These are phyloP conservation scores for Cryphonectria carpinicola DNA, from an alignment of 2,329 filamentous ascomycete genomes.

Conservation along the genomic window DNA sequence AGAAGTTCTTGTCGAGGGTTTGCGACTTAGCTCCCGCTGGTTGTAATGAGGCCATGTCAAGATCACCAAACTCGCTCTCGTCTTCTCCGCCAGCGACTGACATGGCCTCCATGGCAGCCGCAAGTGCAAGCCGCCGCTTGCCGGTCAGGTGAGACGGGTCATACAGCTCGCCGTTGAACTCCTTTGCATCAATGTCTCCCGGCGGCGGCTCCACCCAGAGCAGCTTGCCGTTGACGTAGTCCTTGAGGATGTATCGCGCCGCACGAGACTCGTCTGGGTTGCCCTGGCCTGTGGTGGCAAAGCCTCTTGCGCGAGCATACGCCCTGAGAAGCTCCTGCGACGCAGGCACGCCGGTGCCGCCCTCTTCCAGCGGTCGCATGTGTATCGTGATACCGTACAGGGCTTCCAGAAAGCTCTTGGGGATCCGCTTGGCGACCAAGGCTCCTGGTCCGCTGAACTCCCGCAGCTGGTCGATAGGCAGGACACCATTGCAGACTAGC, in stretches of 20 bases:
- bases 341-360: conserved; percentile 84
- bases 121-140: conserved; percentile 72
- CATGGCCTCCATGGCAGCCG: conserved; percentile 52
- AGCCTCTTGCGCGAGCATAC: conserved; percentile 88
- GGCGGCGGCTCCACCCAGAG: conserved; percentile 91
- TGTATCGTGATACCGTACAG: conserved; percentile 91
- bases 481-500: conserved; percentile 89
- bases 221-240: conserved; percentile 96
- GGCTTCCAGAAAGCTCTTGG: conserved; percentile 85
- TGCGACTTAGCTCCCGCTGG: conserved; percentile 72
- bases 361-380: conserved; percentile 82
- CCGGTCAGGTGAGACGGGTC: conserved; percentile 79
- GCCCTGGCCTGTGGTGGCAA: conserved; percentile 84
- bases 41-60: conserved; percentile 54
- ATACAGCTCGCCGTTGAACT: conserved; percentile 91
- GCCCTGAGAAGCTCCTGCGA: conserved; percentile 82
- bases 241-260: conserved; percentile 87
- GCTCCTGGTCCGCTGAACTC: conserved; percentile 88
- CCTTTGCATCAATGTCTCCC: conserved; percentile 66
- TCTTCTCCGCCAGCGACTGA: conserved; percentile 42
- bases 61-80: conserved; percentile 42
- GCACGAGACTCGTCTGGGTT: conserved; percentile 93
- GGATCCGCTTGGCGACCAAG: conserved; percentile 83
- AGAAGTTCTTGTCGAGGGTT: conserved; percentile 87
- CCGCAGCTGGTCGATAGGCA: conserved; percentile 94